Evolutionary conservation across 1,284 basidiomycete genomes (phyloP), one percentile per base, ranked within the genome.

Genomic region (Ganoderma lingzhi): DNA sequence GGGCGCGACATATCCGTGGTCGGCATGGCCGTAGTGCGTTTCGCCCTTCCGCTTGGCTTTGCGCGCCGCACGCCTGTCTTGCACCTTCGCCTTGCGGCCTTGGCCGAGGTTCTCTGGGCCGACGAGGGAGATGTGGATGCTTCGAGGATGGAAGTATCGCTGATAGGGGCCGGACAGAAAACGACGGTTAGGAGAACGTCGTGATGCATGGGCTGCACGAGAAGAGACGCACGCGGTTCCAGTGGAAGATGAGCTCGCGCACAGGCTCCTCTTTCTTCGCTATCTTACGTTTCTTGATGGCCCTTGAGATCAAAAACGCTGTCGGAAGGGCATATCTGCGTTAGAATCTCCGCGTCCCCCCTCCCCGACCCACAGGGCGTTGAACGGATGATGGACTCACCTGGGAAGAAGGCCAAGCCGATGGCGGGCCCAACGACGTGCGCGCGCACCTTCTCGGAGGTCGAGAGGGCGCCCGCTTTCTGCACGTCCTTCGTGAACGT

Each of bases 121-220:
- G n/a, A 19, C 70, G n/a, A 75, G 70, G 62, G 67, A 63, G 56
- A 72, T 71, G 41, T 71, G 56, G 66, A 75, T 69, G 58, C 68
- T 41, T 14, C 74, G 74, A 6, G 72, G 74, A 32, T 75, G 70
- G 72, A 75, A 75, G 65, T 72, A 75, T 6, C 66, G 30, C 73
- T 74, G 42, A 41, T 4, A 19, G 32, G 17, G 30, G 23, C 23
- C 23, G 23, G 23, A 23, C 1, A 10, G 4, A 1, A 28, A 19
- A n/a, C 2, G 23, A 8, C 10, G 39, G n/a, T 30, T 12, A 41
- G 12, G n/a, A 28, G 1, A 48, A 51, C 15, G n/a, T 15, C 19
- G 45, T 3, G 6, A 30, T 14, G 28, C 23, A 28, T 51, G 48
- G 23, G 32, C 17, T 12, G 9, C 15, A 45, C 28, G 45, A 45